Evolutionary conservation across 352 stramenopile genomes (phyloP).

Genomic region (Chrysophaeum taylorii): DNA sequence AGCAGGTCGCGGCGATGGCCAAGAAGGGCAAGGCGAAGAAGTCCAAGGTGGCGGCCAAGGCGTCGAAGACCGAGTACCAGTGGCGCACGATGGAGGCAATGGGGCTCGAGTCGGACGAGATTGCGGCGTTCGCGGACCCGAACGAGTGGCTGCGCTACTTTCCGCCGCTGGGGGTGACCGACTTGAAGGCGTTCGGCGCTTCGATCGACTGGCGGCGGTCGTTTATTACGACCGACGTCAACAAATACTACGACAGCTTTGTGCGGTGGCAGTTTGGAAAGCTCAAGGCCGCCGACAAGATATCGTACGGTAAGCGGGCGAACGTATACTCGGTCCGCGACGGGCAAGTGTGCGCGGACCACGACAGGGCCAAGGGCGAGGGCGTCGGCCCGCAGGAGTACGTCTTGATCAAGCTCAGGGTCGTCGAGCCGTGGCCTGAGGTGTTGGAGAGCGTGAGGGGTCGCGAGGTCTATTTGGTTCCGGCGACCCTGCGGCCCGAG

Average conservation of each 20-base stretch:
- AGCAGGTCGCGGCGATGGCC: constrained; percentile 50
- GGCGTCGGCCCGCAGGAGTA: constrained; percentile 98
- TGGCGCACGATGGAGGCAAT: constrained; percentile 95
- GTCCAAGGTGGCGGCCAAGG: constrained; percentile 95
- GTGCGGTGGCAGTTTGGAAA: constrained; percentile 98
- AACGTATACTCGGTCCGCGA: constrained; percentile 97
- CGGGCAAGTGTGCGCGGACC: constrained; percentile 96
- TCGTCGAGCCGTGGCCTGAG: constrained; percentile 48
- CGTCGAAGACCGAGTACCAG: constrained; percentile 84
- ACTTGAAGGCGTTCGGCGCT: constrained; percentile 92
- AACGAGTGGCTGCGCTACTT: constrained; percentile 98
- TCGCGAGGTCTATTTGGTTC: constrained; percentile 87
- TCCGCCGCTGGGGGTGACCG: constrained; percentile 82
- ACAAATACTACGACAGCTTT: constrained; percentile 99
- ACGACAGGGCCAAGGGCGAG: constrained; percentile 94
- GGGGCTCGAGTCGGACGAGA: constrained; percentile 75
- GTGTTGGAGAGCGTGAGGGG: constrained; percentile 52
- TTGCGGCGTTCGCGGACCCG: constrained; percentile 91
- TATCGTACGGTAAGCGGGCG: constrained; percentile 88
- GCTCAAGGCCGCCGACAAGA: constrained; percentile 70
- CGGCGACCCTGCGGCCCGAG: constrained; percentile 94
- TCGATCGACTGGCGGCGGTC: constrained; percentile 93
- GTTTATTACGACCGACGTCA: constrained; percentile 99
- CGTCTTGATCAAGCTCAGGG: constrained; percentile 94
- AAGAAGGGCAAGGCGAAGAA: constrained; percentile 84